Conservation (phyloP, 78 protist genomes). For the Mantamonas sphyraenae region DNA sequence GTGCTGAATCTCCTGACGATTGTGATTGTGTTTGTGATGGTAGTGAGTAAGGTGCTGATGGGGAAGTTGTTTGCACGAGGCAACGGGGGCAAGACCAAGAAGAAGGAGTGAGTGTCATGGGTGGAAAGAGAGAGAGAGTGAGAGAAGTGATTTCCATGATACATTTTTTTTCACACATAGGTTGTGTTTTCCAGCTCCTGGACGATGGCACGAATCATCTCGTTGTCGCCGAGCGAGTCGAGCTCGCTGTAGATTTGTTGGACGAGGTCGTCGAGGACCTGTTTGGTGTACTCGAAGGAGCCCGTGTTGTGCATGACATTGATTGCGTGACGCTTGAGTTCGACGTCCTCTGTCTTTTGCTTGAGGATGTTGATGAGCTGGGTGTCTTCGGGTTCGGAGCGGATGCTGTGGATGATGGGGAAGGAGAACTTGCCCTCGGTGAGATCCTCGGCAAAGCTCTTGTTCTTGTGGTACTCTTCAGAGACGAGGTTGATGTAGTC, state of each 20-base stretch:
- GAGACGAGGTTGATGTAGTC: slow-evolving; percentile 76
- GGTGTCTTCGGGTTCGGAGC: slow-evolving; percentile 10
- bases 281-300: slow-evolving; percentile 45
- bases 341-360: slow-evolving; percentile 46
- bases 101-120: no score
- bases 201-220: no score
- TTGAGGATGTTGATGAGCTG: slow-evolving; percentile 47
- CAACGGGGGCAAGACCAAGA: no score
- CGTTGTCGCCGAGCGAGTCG: slow-evolving; percentile 43
- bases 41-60: no score
- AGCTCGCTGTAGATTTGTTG: slow-evolving; percentile 19
- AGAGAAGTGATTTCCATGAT: no score
- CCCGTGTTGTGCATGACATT: slow-evolving; percentile 33
- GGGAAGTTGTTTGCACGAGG: no score
- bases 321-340: slow-evolving; percentile 50
- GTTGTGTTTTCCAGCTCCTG: no score
- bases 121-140: no score
- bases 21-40: no score
- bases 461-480: slow-evolving; percentile 35
- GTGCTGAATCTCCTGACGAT: no score
- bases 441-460: slow-evolving; percentile 71
- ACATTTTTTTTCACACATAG: no score
- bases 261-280: background rate
- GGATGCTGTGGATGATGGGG: slow-evolving; percentile 68
- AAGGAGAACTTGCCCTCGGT: slow-evolving; percentile 91